A percentile compares a stretch with the other conserved stretches of the same genome.
phyloP scores from a whole-genome alignment of 768 basidiomycete species.

The Lenzites betulinus region DNA sequence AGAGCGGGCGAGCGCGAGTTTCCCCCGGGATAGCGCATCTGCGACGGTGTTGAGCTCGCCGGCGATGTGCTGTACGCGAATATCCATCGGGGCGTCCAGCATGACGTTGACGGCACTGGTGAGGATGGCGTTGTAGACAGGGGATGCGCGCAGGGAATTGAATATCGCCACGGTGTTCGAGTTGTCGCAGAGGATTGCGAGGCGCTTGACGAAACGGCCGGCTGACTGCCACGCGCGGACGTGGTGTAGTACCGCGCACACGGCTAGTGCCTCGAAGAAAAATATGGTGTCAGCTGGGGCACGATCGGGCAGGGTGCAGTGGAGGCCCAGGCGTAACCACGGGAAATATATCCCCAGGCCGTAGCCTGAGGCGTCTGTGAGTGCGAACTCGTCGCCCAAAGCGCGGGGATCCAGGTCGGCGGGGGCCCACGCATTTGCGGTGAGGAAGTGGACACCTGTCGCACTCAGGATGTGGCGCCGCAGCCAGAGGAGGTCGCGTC shows the following conservation, averaged over 20 bases:
- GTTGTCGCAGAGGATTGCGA: conserved; percentile 18
- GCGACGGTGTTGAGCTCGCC: conserved; percentile 28
- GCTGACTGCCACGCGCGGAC: background rate
- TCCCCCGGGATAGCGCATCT: conserved; percentile 24
- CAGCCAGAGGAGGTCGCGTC: conserved; percentile 38
- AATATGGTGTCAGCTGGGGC: background rate
- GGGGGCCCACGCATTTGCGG: no score
- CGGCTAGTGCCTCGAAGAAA: conserved; percentile 6
- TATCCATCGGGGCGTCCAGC: conserved; percentile 12
- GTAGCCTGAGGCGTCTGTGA: background rate
- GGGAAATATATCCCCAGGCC: conserved; percentile 1
- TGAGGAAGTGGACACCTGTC: no score
- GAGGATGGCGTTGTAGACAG: conserved; percentile 25
- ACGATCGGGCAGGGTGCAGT: background rate
- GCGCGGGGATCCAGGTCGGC: conserved; percentile 23
- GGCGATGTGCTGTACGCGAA: conserved; percentile 29
- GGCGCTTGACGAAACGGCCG: background rate
- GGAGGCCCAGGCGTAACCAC: background rate
- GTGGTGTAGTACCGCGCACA: conserved; percentile 2
- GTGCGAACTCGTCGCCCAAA: conserved; percentile 24
- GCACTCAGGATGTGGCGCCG: background rate
- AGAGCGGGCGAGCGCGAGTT: background rate
- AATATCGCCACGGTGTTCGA: conserved; percentile 31
- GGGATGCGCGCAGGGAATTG: conserved; percentile 20
- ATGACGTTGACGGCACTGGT: conserved; percentile 14